phyloP scores from a whole-genome alignment of 148 eudicot species.

The Pouteria glomerata region DNA sequence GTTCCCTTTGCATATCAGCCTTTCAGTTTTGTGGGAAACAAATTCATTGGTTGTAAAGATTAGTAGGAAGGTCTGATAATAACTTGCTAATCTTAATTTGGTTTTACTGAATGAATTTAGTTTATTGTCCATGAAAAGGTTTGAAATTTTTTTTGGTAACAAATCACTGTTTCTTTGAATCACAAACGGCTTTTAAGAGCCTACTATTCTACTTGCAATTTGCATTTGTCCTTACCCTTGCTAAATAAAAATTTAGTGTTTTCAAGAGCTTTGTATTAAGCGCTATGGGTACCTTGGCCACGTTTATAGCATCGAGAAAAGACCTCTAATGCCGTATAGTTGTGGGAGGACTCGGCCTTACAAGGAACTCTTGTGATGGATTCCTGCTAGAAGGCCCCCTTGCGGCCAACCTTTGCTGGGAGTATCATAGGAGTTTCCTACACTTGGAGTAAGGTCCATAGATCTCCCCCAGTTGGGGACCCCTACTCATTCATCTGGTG shows the following conservation, averaged over 20 bases:
- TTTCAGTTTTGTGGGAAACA: conserved; percentile 32
- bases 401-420: too few relatives aligned
- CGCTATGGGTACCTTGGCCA: background rate
- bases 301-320: too few relatives aligned
- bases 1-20: conserved; percentile 55
- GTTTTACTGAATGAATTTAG: background rate
- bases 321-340: too few relatives aligned
- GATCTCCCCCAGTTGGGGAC: too few relatives aligned
- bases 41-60: conserved; percentile 54
- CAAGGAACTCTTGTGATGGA: too few relatives aligned
- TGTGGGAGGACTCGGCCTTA: too few relatives aligned
- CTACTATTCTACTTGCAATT: background rate
- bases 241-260: background rate
- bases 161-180: background rate
- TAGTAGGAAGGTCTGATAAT: conserved; percentile 35
- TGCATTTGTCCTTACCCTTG: background rate
- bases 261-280: background rate
- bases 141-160: background rate
- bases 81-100: conserved; percentile 9
- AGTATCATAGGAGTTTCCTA: too few relatives aligned
- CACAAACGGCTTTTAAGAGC: background rate
- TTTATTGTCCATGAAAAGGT: background rate
- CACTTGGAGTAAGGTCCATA: too few relatives aligned
- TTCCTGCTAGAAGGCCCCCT: too few relatives aligned
- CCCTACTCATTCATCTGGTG: too few relatives aligned